A percentile compares a stretch with the other conserved stretches of the same genome.
phyloP scores from a whole-genome alignment of 768 basidiomycete genomes.

The Serpula lacrymans region DNA sequence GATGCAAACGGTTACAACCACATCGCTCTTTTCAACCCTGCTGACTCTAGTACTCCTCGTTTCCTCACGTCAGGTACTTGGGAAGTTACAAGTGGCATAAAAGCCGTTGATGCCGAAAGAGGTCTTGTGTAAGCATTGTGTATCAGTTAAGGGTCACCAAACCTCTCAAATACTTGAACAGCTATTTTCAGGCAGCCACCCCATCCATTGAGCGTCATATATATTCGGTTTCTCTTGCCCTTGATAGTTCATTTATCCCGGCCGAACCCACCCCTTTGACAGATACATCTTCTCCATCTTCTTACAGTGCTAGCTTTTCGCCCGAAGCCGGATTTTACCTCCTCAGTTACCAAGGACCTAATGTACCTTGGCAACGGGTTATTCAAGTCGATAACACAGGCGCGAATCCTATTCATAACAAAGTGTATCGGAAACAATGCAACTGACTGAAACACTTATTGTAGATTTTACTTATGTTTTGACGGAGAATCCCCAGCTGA shows the following conservation, averaged over 20 bases:
- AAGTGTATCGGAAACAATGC: neutral
- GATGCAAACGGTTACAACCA: slow-evolving; percentile 82
- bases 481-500: slow-evolving; percentile 66
- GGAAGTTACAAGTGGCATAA: slow-evolving; percentile 81
- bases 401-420: slow-evolving; percentile 27
- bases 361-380: slow-evolving; percentile 84
- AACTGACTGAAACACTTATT: slow-evolving; percentile 1
- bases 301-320: slow-evolving; percentile 72
- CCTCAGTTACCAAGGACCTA: slow-evolving; percentile 75
- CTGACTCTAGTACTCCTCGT: slow-evolving; percentile 60
- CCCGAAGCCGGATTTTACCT: slow-evolving; percentile 84
- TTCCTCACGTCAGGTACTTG: slow-evolving; percentile 87
- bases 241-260: slow-evolving; percentile 27
- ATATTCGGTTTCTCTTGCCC: slow-evolving; percentile 75
- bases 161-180: slow-evolving; percentile 31
- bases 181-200: slow-evolving; percentile 86
- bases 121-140: slow-evolving; percentile 63
- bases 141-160: slow-evolving; percentile 21
- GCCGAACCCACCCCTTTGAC: slow-evolving; percentile 48
- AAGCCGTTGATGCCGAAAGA: slow-evolving; percentile 64
- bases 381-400: slow-evolving; percentile 49
- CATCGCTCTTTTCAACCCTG: slow-evolving; percentile 86
- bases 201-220: slow-evolving; percentile 84
- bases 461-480: slow-evolving; percentile 64
- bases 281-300: slow-evolving; percentile 48